Evolutionary conservation across 2,329 filamentous ascomycete species (phyloP), one percentile per base, ranked within the genome.

Genomic region (Sclerotiophoma versabilis): DNA sequence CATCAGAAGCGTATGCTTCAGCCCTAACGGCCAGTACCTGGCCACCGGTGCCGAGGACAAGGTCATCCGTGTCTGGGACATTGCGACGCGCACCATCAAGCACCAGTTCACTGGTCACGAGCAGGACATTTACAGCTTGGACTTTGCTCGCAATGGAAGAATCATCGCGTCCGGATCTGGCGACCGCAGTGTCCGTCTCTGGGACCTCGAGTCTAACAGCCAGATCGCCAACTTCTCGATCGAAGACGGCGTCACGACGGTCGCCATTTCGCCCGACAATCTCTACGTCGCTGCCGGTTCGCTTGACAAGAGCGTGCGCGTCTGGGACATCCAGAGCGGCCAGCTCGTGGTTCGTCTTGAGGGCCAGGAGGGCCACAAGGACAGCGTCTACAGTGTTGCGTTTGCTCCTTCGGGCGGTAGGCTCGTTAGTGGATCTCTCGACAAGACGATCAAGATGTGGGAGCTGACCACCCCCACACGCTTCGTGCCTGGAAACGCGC

Each of bases 361-460:
- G 75, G 93, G 92, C 15, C 88, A 92, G 5, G 91, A 96, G 60
- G 95, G 95, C 11, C 95, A 98, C 81, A 96, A 96, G 77, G 95
- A 99, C 60, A 96, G 91, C 66, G 95, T 98, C 19, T 98, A 98
- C 76, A 93, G 89, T 11, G 95, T 99, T 19, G 93, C 95, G 0
- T 99, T 99, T 76, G 93, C 93, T 12, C 95, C 95, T 23, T 93
- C 90, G 66, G 93, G 93, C 58, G 90, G 92, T 68, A 91, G 96
- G 64, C 87, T 99, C 33, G 93, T 98, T 71, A 96, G 90, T 68
- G 95, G 95, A 60, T 96, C 90, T 83, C 80, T 98, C 65, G 95
- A 99, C 75, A 96, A 96, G 83, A 98, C 93, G 0, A 98, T 98
- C 82, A 96, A 97, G 82, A 96, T 98, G 89, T 99, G 95, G 93